Base-by-base conservation (phyloP, 1,284 basidiomycete species). In the Puccinia polysora region DNA sequence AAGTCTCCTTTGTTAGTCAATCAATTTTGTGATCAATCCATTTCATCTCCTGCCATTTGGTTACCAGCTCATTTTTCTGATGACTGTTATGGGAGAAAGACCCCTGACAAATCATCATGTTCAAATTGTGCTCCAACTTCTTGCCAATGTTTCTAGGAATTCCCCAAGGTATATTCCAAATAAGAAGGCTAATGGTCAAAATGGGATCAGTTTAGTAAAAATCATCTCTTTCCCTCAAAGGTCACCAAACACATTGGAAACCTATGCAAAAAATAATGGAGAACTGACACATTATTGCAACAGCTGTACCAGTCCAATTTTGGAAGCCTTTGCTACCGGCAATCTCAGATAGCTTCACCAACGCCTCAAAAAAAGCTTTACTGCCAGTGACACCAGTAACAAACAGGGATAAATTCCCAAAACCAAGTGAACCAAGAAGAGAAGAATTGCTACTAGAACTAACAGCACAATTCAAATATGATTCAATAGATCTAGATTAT, bases 111-210 rank as follows among this genome's bases (percentile, higher is more conserved):
- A 77, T 45, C 79, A 83, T 77, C 68, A 59, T 30, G 59, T 60
- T 58, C 77, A 83, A 34, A 64, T 65, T 30, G 70, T 67, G 18
- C 73, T 59, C 74, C 25, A 83, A 75, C 76, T 84, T 85, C 70
- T 91, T 85, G 2, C 93, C 93, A 73, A 97, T 85, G 38, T 92
- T 97, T 74, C 87, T 85, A n/a, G 96, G 96, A 74, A 99, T 89
- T 2, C 91, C 88, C 77, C 83, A 85, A 0, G 96, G 82, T 95
- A 97, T 1, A 86, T 88, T 2, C 88, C 85, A 15, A 89, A 82
- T 15, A 91, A 91, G 67, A 90, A 82, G 18, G 87, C 85, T 67
- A 78, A 67, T 18, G n/a, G n/a, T 40, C n/a, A 15, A 14, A 23
- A 50, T 47, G 0, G n/a, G 14, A 20, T 25, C 23, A 30, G 30